Percentiles rank a stretch among this genome's conserved stretches.
phyloP scores from a whole-genome alignment of 2,329 filamentous ascomycete species.

The Fusarium zealandicum region DNA sequence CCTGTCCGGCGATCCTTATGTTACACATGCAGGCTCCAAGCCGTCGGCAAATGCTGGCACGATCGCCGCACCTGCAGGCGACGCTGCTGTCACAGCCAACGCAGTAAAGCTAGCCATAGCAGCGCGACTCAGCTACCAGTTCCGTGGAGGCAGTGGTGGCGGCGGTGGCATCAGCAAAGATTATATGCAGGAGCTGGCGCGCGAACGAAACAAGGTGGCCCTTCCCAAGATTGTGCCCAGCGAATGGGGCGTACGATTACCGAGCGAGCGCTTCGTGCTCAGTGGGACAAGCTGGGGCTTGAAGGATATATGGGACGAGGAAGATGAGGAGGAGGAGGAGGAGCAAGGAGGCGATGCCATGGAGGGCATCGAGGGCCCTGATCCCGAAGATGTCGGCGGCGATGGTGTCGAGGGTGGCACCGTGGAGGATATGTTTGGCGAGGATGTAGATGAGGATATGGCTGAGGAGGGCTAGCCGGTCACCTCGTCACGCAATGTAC shows the following conservation, averaged over 20 bases:
- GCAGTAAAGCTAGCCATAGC: conserved; percentile 77
- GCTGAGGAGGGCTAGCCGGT: conserved; percentile 49
- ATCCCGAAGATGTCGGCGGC: conserved; percentile 52
- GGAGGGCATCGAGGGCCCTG: conserved; percentile 55
- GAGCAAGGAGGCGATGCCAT: conserved; percentile 57
- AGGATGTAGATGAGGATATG: conserved; percentile 65
- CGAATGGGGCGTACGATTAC: conserved; percentile 72
- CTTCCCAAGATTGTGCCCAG: conserved; percentile 68
- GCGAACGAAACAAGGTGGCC: conserved; percentile 71
- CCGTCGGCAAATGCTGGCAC: conserved; percentile 59
- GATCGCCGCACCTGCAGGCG: conserved; percentile 55
- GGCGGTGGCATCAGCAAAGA: conserved; percentile 71
- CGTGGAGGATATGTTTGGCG: conserved; percentile 63
- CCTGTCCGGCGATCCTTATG: conserved; percentile 73
- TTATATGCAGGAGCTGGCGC: conserved; percentile 77
- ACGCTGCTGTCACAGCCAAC: conserved; percentile 68
- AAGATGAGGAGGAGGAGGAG: conserved; percentile 52
- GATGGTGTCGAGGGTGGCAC: conserved; percentile 59
- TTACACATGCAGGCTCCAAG: conserved; percentile 61
- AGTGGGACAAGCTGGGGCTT: conserved; percentile 71
- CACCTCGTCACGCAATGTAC: conserved; percentile 8
- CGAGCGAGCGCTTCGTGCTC: conserved; percentile 72
- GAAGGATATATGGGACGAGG: conserved; percentile 64
- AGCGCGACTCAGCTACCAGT: conserved; percentile 72
- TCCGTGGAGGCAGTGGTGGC: conserved; percentile 62